These are phyloP conservation scores for Populus tremula DNA, from an alignment of 345 rosid species.

Conservation along the genomic window DNA sequence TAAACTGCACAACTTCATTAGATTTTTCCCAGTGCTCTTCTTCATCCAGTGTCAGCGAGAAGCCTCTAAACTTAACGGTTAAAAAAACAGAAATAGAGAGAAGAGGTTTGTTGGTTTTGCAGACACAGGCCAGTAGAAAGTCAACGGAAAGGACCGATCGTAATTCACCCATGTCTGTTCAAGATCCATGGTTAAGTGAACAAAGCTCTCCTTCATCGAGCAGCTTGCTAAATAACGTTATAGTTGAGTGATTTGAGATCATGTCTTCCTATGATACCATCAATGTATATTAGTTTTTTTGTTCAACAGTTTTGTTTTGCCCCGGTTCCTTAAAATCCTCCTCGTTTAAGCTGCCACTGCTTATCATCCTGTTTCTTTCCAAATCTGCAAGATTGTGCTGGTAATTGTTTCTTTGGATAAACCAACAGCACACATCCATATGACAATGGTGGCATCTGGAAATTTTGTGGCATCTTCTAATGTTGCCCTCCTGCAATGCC, in stretches of 20 bases:
- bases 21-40: slow-evolving; percentile 20
- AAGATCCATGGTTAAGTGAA: slow-evolving; percentile 48
- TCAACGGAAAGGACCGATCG: slow-evolving; percentile 26
- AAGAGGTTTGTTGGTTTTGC: neutral
- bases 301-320: neutral
- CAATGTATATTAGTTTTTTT: neutral
- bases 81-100: slow-evolving; percentile 19
- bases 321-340: neutral
- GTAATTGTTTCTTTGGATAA: neutral
- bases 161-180: slow-evolving; percentile 40
- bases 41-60: slow-evolving; percentile 33
- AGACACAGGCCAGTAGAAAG: slow-evolving; percentile 17
- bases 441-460: neutral
- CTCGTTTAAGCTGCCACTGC: neutral
- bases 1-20: slow-evolving; percentile 18
- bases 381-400: neutral
- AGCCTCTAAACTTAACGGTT: slow-evolving; percentile 18
- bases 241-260: slow-evolving; percentile 20
- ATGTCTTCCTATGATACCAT: neutral
- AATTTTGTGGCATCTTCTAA: neutral
- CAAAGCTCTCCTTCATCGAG: slow-evolving; percentile 56
- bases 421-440: neutral
- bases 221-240: slow-evolving; percentile 31
- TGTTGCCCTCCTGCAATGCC: neutral
- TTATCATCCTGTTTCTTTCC: neutral